These are phyloP conservation scores for Afroboletus lepidellus DNA, from an alignment of 1,284 basidiomycete genomes.

Conservation along the genomic window DNA sequence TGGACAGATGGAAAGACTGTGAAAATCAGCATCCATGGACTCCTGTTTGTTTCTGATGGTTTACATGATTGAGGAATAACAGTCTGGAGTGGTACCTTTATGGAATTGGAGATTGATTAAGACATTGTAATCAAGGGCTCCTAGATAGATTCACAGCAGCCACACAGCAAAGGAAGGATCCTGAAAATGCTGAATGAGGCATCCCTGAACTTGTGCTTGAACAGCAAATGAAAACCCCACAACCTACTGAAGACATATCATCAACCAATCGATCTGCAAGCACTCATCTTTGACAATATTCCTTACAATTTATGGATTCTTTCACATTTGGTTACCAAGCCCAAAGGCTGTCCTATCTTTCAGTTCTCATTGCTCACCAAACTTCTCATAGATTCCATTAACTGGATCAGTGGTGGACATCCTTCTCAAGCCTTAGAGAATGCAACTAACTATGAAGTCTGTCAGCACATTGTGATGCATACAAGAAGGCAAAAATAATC, in stretches of 20 bases:
- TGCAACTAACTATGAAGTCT: too few relatives aligned
- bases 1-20: background rate
- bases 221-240: background rate
- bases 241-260: background rate
- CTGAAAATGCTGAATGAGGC: background rate
- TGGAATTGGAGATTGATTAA: background rate
- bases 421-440: too few relatives aligned
- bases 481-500: too few relatives aligned
- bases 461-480: too few relatives aligned
- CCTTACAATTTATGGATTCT: background rate
- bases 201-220: background rate
- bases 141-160: background rate
- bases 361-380: too few relatives aligned
- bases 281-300: too few relatives aligned
- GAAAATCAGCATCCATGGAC: background rate
- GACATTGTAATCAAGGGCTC: background rate
- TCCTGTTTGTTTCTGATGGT: background rate
- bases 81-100: background rate
- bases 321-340: background rate
- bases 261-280: background rate
- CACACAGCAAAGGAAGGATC: background rate
- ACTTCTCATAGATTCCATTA: too few relatives aligned
- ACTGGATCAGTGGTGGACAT: too few relatives aligned
- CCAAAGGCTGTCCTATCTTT: background rate
- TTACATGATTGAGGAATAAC: background rate